Evolutionary conservation across 164 flowering plant genomes (phyloP).

Genomic region (Piper betle): DNA sequence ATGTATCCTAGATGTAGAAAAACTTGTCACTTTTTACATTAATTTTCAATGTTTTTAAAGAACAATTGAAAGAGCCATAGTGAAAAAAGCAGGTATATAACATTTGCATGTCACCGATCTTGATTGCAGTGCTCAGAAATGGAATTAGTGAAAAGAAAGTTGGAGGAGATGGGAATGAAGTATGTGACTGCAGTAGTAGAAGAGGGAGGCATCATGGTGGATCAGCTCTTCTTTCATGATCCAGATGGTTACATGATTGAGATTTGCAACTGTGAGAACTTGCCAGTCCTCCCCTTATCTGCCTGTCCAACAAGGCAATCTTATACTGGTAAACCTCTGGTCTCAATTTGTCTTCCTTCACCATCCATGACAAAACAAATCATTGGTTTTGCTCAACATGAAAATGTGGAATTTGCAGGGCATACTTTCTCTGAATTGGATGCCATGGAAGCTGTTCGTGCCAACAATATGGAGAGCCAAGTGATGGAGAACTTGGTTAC

Average conservation of each 20-base stretch:
- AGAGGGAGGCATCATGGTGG: constrained; percentile 48
- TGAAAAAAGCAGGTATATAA: neutral
- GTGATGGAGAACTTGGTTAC: constrained; percentile 59
- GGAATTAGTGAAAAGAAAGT: constrained; percentile 33
- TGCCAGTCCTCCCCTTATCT: constrained; percentile 53
- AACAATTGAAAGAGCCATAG: neutral
- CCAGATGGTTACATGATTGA: constrained; percentile 88
- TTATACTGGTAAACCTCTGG: neutral
- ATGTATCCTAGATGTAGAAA: constrained; percentile 3
- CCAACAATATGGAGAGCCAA: neutral
- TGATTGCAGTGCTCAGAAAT: constrained; percentile 37
- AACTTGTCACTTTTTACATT: neutral
- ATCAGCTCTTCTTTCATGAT: constrained; percentile 80
- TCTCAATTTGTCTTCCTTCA: neutral
- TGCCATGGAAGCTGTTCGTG: neutral
- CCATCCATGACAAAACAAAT: no score
- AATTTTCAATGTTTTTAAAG: neutral
- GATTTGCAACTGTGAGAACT: constrained; percentile 69
- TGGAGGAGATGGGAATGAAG: constrained; percentile 49
- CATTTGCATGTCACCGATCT: neutral
- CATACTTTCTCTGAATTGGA: neutral
- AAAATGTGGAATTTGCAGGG: neutral
- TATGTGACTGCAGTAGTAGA: constrained; percentile 54
- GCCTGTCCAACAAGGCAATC: constrained; percentile 26
- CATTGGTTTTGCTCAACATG: no score